Evolutionary conservation across 192 early-diverging fungal genomes (phyloP), one percentile per base, ranked within the genome.

Genomic region (Hyaloraphidium curvatum): DNA sequence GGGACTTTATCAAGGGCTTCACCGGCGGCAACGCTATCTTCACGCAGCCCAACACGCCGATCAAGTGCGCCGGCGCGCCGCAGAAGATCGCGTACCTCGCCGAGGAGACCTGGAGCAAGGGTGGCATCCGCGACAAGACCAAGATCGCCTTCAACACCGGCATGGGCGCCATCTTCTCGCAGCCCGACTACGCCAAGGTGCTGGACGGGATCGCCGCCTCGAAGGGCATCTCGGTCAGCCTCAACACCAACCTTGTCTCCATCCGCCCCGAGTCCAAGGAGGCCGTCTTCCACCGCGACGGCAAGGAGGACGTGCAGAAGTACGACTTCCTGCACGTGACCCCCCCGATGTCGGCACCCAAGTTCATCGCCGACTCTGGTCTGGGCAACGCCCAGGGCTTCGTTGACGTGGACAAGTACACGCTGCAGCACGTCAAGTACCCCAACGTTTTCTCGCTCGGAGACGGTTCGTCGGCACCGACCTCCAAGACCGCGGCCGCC

Each of bases 401-500:
- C 68, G 85, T 87, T 14, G 80, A 86, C 58, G 80, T 90, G 4
- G 67, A 81, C 69, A 81, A 81, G 63, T 66, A 75, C 54, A 86
- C 87, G 0, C 67, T 83, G 25, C 83, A 83, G 58, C 87, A 90
- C 65, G 72, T 61, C 61, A 80, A 76, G 55, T 90, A 77, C 57
- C 27, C 73, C 52, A 86, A 88, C 39, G 65, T 90, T 26, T 90
- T 78, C 58, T 60, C 84, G n/a, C 61, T 87, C 0, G 87, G 87
- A 53, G 87, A 90, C 64, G 77, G 80, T 56, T 83, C 81, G 26
- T 79, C 76, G 13, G 67, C 83, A n/a, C 87, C 87, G 13, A 90
- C 87, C 0, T 87, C 85, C 54, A 90, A 90, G 71, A 90, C 87
- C 2, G 87, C 87, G 7, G 85, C 87, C 22, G 85, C 87, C n/a